A percentile compares a stretch with the other conserved stretches of the same genome.
These are phyloP conservation scores for Saturnispora zaruensis DNA, from an alignment of 805 yeast species.

Conservation along the genomic window DNA sequence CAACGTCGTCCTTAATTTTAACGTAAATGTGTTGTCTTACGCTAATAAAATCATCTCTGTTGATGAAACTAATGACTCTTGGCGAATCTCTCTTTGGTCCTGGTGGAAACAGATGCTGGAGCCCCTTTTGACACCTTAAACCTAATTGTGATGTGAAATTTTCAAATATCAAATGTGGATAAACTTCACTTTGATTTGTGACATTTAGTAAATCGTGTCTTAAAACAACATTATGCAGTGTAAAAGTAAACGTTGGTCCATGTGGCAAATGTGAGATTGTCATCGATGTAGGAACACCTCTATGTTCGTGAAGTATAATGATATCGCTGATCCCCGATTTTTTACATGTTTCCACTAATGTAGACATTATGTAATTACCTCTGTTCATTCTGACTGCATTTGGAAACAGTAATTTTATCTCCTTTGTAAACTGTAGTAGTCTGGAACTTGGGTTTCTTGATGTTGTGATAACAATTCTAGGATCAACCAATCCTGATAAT, in stretches of 20 bases:
- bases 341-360: constrained; percentile 75
- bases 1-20: constrained; percentile 78
- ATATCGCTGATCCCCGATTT: constrained; percentile 73
- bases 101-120: constrained; percentile 90
- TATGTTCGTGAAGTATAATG: constrained; percentile 83
- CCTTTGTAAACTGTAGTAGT: constrained; percentile 86
- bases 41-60: constrained; percentile 82
- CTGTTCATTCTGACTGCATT: constrained; percentile 82
- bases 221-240: constrained; percentile 86
- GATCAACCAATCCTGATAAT: constrained; percentile 81
- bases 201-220: constrained; percentile 84
- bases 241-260: constrained; percentile 93
- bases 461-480: constrained; percentile 86
- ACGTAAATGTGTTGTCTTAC: constrained; percentile 95
- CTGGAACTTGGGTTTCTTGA: constrained; percentile 85
- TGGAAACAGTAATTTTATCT: constrained; percentile 81
- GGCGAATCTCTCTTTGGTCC: constrained; percentile 89
- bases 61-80: constrained; percentile 87
- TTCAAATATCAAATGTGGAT: constrained; percentile 91
- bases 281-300: constrained; percentile 95
- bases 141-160: constrained; percentile 79
- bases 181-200: constrained; percentile 84
- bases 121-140: constrained; percentile 64
- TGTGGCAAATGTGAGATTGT: constrained; percentile 95
- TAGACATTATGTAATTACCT: constrained; percentile 85